A percentile compares a stretch with the other conserved stretches of the same genome.
These are phyloP conservation scores for Artemisia annua DNA, from an alignment of 129 eudicot species.

Conservation along the genomic window DNA sequence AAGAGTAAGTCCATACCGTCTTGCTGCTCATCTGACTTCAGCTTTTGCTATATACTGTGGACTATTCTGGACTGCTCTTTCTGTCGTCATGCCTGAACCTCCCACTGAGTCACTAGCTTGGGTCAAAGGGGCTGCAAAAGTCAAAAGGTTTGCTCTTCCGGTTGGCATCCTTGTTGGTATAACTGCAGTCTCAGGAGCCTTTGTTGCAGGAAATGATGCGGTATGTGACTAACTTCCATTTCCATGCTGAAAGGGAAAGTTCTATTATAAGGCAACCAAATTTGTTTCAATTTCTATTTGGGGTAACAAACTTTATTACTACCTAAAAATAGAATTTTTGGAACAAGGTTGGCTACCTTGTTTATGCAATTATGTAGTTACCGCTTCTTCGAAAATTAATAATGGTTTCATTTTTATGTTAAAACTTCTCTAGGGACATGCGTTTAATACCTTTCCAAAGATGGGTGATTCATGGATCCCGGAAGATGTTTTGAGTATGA, in stretches of 20 bases:
- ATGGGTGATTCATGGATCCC: slow-evolving; percentile 99
- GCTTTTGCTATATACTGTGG: slow-evolving; percentile 90
- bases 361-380: no score
- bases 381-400: background rate
- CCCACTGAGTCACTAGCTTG: slow-evolving; percentile 83
- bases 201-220: slow-evolving; percentile 99
- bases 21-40: slow-evolving; percentile 93
- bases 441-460: slow-evolving; percentile 90
- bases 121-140: slow-evolving; percentile 91
- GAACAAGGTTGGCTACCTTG: background rate
- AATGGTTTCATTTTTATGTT: background rate
- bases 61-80: slow-evolving; percentile 92
- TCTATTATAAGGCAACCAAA: background rate
- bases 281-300: no score
- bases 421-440: slow-evolving; percentile 65
- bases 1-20: slow-evolving; percentile 93
- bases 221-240: slow-evolving; percentile 41
- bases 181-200: slow-evolving; percentile 96
- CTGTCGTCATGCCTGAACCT: slow-evolving; percentile 98
- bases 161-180: slow-evolving; percentile 80
- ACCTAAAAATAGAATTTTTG: no score
- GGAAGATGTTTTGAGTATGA: slow-evolving; percentile 76
- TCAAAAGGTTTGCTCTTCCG: slow-evolving; percentile 78
- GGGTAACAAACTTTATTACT: no score
- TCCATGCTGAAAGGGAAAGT: background rate